Evolutionary conservation across 2,329 filamentous ascomycete species (phyloP).

Genomic region (Calonectria pseudoreteaudii): DNA sequence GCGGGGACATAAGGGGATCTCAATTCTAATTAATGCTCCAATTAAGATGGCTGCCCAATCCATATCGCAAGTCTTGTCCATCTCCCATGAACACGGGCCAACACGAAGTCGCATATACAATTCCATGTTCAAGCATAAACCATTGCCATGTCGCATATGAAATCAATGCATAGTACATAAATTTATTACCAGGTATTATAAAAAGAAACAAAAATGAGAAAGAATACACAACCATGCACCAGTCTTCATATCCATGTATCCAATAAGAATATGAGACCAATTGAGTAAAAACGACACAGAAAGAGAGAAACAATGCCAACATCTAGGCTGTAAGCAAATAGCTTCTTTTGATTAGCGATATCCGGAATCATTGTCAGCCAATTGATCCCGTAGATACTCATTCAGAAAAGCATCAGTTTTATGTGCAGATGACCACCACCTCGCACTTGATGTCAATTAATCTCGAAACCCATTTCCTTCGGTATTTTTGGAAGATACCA

Average conservation of each 20-base stretch:
- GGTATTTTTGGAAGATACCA: not conserved
- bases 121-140: not conserved
- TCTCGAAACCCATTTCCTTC: not conserved
- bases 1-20: not conserved
- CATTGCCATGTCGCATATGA: not conserved
- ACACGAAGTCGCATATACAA: not conserved
- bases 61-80: not conserved
- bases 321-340: too few species aligned
- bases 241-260: not conserved
- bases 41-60: conserved; percentile 6
- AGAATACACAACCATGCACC: not conserved
- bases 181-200: not conserved
- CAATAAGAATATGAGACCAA: not conserved
- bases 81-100: not conserved
- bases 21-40: not conserved
- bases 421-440: not conserved
- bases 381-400: not conserved
- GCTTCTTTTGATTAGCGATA: not conserved
- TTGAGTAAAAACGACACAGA: not conserved
- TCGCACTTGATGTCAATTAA: not conserved
- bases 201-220: not conserved
- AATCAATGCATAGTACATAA: not conserved
- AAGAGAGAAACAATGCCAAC: not conserved
- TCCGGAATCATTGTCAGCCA: not conserved
- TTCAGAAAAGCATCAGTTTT: not conserved